Evolutionary conservation across 805 yeast genomes (phyloP).

Genomic region (Starmerella etchellsii): DNA sequence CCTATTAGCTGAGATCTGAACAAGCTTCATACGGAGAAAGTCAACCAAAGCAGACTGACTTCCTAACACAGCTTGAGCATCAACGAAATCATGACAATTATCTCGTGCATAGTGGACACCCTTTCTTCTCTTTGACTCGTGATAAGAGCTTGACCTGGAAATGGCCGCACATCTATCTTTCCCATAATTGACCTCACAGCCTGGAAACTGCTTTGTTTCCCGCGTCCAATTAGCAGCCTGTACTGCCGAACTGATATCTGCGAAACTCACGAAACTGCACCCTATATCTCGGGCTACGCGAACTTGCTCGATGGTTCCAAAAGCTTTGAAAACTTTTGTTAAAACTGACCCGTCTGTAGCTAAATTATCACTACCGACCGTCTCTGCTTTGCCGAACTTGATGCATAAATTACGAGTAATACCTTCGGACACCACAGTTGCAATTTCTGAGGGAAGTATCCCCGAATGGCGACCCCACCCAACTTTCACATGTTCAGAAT

Average conservation of each 20-base stretch:
- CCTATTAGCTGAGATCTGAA: no score
- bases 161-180: constrained; percentile 88
- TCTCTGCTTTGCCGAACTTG: background rate
- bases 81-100: background rate
- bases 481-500: constrained; percentile 72
- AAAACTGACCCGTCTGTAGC: constrained; percentile 1
- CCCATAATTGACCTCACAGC: constrained; percentile 77
- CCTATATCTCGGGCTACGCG: constrained; percentile 71
- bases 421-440: constrained; percentile 82
- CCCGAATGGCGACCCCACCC: constrained; percentile 99
- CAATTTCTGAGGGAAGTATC: constrained; percentile 72
- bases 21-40: background rate
- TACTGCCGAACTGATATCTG: constrained; percentile 77
- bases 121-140: no score
- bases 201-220: constrained; percentile 46
- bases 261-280: constrained; percentile 85
- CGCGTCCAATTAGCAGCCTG: constrained; percentile 86
- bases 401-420: constrained; percentile 88
- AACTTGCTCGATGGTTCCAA: constrained; percentile 92
- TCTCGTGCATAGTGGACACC: background rate
- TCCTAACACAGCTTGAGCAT: background rate
- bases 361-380: background rate
- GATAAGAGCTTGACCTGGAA: constrained; percentile 6
- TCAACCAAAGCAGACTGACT: background rate
- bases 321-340: constrained; percentile 51